Base-by-base conservation (phyloP, 2,329 filamentous ascomycete genomes). In the Blastomyces percursus region DNA sequence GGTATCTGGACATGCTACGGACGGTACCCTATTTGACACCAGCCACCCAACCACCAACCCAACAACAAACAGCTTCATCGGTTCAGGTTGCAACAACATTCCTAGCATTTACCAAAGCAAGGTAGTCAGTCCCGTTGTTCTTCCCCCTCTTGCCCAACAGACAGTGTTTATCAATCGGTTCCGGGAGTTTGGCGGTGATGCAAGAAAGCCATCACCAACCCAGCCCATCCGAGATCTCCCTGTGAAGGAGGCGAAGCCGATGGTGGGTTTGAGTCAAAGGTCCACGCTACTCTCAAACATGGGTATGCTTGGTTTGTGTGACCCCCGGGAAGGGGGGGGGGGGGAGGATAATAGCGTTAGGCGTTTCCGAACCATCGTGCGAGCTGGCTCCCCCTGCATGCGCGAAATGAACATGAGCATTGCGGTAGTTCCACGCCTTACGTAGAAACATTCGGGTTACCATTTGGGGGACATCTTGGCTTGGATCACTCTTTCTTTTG, bases 261-360 rank as follows among this genome's bases (percentile, higher is more conserved):
- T 32, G 50, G 50, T 27, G 27, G 30, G 51, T 3, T 57, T 9
- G 8, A 40, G 56, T 46, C 56, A 58, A 46, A 58, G 56, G 46
- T 30, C 56, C 56, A 58, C 40, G 56, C 56, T 46, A 44, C 46
- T 24, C 24, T 58, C 56, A 58, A 58, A 44, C 38, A 58, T 58
- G 56, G 38, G 38, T 35, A 24, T 32, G 54, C 54, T 40, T 40
- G 35, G 8, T 40, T 42, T 19, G 35, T 57, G 21, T 32, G 35
- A 57, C 54, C 9, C 32, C 2, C 5, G 35, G 54, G 30, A 2
- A 38, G 24, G 32, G 9, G 32, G 3, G 7, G 7, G 14, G 27
- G 21, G 11, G 51, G 27, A 9, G 8, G 14, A 12, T 32, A 30
- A 35, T 32, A 51, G 24, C n/a, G 52, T 52, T 48, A 8, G 44